Evolutionary conservation across 1,284 basidiomycete genomes (phyloP).

Genomic region (Rhizopogon parksii): DNA sequence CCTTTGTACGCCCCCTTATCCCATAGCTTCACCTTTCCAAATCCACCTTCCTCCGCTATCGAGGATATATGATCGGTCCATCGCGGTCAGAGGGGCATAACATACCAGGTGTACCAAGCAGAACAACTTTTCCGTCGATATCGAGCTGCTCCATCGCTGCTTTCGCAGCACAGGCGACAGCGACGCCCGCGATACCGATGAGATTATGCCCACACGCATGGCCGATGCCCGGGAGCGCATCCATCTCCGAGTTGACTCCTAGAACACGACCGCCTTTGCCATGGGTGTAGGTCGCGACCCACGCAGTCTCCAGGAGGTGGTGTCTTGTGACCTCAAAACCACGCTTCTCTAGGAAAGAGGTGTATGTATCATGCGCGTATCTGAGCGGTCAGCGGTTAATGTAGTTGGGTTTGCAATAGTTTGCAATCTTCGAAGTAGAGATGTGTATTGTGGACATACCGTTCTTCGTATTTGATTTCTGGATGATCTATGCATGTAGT

Average conservation of each 20-base stretch:
- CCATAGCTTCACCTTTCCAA: slow-evolving; percentile 56
- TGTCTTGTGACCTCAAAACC: slow-evolving; percentile 51
- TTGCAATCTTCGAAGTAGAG: slow-evolving; percentile 10
- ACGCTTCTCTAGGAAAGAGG: slow-evolving; percentile 45
- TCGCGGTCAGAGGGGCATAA: not conserved
- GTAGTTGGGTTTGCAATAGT: not conserved
- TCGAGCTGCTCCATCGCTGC: slow-evolving; percentile 48
- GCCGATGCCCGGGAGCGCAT: slow-evolving; percentile 50
- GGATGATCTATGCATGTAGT: slow-evolving; percentile 39
- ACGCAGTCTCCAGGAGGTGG: slow-evolving; percentile 57
- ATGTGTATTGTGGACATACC: slow-evolving; percentile 26
- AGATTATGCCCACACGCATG: slow-evolving; percentile 73
- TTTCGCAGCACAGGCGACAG: slow-evolving; percentile 52
- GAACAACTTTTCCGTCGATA: slow-evolving; percentile 52
- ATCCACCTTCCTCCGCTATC: slow-evolving; percentile 63
- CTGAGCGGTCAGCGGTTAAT: slow-evolving; percentile 17
- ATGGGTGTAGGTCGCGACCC: slow-evolving; percentile 51
- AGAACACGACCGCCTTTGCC: slow-evolving; percentile 46
- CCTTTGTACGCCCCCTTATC: slow-evolving; percentile 53
- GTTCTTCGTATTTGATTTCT: slow-evolving; percentile 49
- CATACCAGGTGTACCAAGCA: slow-evolving; percentile 64
- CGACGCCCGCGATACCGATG: slow-evolving; percentile 64
- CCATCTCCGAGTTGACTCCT: slow-evolving; percentile 67
- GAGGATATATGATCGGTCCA: not conserved
- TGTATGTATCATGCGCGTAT: slow-evolving; percentile 43